A percentile compares a stretch with the other conserved stretches of the same genome.
These are phyloP conservation scores for Castanopsis chinensis DNA, from an alignment of 306 rosid species.

Conservation along the genomic window DNA sequence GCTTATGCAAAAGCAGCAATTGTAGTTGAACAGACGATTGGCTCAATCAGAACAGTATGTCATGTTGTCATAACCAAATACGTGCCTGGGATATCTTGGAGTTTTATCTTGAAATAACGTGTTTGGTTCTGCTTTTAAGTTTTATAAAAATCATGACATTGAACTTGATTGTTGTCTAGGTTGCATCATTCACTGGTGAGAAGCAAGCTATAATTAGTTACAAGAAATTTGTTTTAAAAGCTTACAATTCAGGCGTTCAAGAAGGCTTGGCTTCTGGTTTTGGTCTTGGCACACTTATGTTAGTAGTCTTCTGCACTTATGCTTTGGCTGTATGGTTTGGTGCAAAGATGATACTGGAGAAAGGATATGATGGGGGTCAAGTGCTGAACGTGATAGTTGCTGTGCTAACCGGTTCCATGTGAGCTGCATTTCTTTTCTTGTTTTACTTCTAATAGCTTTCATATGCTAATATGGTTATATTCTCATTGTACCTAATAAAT, in stretches of 20 bases:
- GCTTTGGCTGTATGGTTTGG: conserved; percentile 70
- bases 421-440: conserved; percentile 26
- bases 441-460: not conserved
- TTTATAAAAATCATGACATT: not conserved
- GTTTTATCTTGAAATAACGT: not conserved
- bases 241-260: conserved; percentile 63
- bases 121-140: not conserved
- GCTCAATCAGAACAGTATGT: conserved; percentile 78
- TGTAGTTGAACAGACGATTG: conserved; percentile 62
- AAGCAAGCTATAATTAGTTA: conserved; percentile 56
- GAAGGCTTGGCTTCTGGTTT: conserved; percentile 68
- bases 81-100: not conserved
- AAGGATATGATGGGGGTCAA: conserved; percentile 66
- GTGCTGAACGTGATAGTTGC: conserved; percentile 52
- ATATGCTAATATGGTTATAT: not conserved
- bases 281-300: conserved; percentile 51
- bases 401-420: conserved; percentile 64
- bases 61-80: not conserved
- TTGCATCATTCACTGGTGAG: conserved; percentile 78
- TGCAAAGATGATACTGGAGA: conserved; percentile 63
- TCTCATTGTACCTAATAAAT: not conserved
- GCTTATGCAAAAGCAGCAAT: conserved; percentile 73
- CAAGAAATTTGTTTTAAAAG: conserved; percentile 46
- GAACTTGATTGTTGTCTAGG: conserved; percentile 35
- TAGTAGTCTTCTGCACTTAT: conserved; percentile 45